Evolutionary conservation across 495 filamentous ascomycete species (phyloP), one percentile per base, ranked within the genome.

Genomic region (Staphylotrichum tortipilum): DNA sequence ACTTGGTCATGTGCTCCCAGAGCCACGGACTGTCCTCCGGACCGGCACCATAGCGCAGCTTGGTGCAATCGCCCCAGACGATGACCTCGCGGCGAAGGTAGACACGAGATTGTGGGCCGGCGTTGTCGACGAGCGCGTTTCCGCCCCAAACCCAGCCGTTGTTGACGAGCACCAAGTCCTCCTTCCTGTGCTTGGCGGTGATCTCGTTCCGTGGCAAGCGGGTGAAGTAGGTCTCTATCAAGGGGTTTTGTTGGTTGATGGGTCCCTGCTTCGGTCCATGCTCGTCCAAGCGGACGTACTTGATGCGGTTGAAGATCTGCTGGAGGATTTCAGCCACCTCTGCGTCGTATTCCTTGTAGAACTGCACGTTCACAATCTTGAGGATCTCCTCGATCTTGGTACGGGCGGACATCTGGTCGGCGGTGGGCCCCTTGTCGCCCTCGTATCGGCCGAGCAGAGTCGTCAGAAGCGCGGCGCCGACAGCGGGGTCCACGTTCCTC

Each of bases 71-170:
- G 15, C 88, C 87, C 94, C 94, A 99, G 31, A 94, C 86, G 55
- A 99, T 97, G 42, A 99, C 88, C 65, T 99, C 89, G 35, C 94
- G 80, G 19, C 89, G 81, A 6, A 97, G 77, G 58, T 99, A 99
- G 30, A 91, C 87, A 34, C 83, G 84, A 2, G 91, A 96, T 34
- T 85, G 66, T 1, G 87, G 84, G 0, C 94, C 94, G 15, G 94
- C 94, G 62, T 95, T 91, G 66, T 99, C 94, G 21, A 85, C 80
- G 68, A 97, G 78, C 0, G 89, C 89, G 61, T 95, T 89, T 12
- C 92, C 89, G 53, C 87, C 89, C 94, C 94, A 99, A 17, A 97
- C 88, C 94, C 94, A 99, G 49, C 94, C 94, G 62, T 99, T 99
- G 68, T 95, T 96, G 26, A 84, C 90, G 15, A 99, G 68, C 3